A percentile compares a stretch with the other conserved stretches of the same genome.
These are phyloP conservation scores for Trichophyton benhamiae DNA, from an alignment of 2,329 filamentous ascomycete genomes.

Conservation along the genomic window DNA sequence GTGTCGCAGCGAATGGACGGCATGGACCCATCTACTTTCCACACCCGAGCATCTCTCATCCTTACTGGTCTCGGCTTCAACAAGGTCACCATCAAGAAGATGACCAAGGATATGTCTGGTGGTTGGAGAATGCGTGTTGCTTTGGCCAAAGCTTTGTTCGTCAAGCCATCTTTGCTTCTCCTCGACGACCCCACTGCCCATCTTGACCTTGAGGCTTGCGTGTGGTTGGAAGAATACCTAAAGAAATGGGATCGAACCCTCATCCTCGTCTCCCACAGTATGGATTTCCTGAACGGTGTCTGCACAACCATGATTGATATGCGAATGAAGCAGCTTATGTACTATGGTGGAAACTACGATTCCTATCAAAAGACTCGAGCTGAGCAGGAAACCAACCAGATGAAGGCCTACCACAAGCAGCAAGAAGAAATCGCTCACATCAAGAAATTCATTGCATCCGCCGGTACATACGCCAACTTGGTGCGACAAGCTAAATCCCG, in stretches of 20 bases:
- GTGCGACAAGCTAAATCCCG: conserved; percentile 97
- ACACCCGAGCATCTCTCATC: conserved; percentile 89
- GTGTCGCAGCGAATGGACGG: conserved; percentile 80
- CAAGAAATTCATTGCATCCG: conserved; percentile 99
- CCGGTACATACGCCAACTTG: conserved; percentile 98
- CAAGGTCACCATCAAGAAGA: conserved; percentile 95
- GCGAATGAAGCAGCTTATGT: conserved; percentile 74
- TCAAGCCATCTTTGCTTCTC: conserved; percentile 88
- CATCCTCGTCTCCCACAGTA: conserved; percentile 90
- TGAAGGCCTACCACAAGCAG: conserved; percentile 98
- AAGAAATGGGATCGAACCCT: conserved; percentile 99
- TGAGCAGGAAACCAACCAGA: conserved; percentile 95
- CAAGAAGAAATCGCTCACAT: conserved; percentile 99
- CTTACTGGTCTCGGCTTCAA: conserved; percentile 98
- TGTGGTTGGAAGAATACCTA: conserved; percentile 98
- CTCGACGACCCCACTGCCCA: conserved; percentile 98
- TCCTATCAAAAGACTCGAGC: conserved; percentile 87
- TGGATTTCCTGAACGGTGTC: conserved; percentile 99
- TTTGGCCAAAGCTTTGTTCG: conserved; percentile 92
- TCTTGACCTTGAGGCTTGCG: conserved; percentile 97
- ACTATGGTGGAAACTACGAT: conserved; percentile 99
- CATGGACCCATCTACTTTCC: conserved; percentile 97
- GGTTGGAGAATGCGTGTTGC: conserved; percentile 99
- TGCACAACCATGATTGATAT: conserved; percentile 99
- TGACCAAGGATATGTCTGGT: conserved; percentile 99